Base-by-base conservation (phyloP, 805 yeast genomes). In the Starmerella tilneyi region DNA sequence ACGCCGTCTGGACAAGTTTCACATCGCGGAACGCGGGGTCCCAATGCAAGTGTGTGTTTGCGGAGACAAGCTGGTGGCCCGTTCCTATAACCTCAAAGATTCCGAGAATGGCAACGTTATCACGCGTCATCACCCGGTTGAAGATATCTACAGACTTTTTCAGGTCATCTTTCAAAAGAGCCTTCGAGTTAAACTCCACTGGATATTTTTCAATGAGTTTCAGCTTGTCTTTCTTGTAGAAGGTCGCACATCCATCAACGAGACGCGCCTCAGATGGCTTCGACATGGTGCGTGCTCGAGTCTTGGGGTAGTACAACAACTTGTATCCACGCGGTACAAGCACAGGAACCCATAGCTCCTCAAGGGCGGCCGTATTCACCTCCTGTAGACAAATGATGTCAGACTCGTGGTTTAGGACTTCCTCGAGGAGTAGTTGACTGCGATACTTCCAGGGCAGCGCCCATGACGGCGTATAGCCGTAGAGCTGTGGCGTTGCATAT, bases 181-280 rank as follows among this genome's bases (percentile, higher is more conserved):
- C 71, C 32, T 61, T 50, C 19, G 66, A 54, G 56, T 88, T 82
- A 65, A 82, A 92, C 63, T 92, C 98, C 47, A 89, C 71, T 30
- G 76, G 69, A 50, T 78, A 80, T 58, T 80, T 79, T 55, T 77
- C 88, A 32, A 81, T 56, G 50, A 88, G 68, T 47, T 75, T 73
- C 63, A 89, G 85, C 59, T 81, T 78, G 39, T 71, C 64, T 27
- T 75, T 68, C 57, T 76, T 81, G 69, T 73, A 92, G 61, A 89
- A 89, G 1, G 88, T 78, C n/a, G 96, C 96, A 72, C 98, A 92
- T 11, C 99, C 99, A 63, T 92, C 99, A 38, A 92, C 98, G 58
- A 82, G 83, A 63, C 80, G 81, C 21, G 94, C 79, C 54, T 84
- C 94, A 49, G 78, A 81, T 41, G 68, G 71, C 17, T 50, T 45